Percentiles rank a stretch among this genome's conserved stretches.
phyloP scores from a whole-genome alignment of 2,329 filamentous ascomycete species.

The Fusarium palustre region DNA sequence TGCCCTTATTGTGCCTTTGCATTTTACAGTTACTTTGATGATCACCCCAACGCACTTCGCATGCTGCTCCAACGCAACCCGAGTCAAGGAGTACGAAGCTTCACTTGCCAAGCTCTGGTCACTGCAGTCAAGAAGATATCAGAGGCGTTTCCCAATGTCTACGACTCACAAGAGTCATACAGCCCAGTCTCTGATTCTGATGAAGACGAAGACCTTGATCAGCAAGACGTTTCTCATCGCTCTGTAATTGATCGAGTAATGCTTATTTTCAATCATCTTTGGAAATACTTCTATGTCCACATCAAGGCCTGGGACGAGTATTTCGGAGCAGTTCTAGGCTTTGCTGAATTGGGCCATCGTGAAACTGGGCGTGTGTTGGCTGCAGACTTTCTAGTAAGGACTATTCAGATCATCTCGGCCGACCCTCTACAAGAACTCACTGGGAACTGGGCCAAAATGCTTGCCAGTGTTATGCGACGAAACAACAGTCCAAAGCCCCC shows the following conservation, averaged over 20 bases:
- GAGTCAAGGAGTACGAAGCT: conserved; percentile 66
- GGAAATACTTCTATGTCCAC: conserved; percentile 70
- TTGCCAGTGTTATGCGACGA: conserved; percentile 64
- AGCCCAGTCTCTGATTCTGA: conserved; percentile 46
- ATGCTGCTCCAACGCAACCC: conserved; percentile 73
- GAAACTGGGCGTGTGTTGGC: conserved; percentile 71
- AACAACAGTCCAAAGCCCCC: conserved; percentile 61
- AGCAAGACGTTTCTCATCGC: not conserved
- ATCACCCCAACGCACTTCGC: conserved; percentile 68
- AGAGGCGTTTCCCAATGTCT: conserved; percentile 58
- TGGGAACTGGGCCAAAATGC: conserved; percentile 66
- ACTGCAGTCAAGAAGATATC: conserved; percentile 66
- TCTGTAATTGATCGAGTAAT: conserved; percentile 56
- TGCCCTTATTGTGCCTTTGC: conserved; percentile 67
- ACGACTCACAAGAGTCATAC: conserved; percentile 50
- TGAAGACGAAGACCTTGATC: conserved; percentile 43
- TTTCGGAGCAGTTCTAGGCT: conserved; percentile 76
- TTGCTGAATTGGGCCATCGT: conserved; percentile 69
- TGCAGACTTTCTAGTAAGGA: conserved; percentile 68
- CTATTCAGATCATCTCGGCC: conserved; percentile 70
- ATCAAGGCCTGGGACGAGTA: conserved; percentile 80
- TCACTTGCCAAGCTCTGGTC: conserved; percentile 64
- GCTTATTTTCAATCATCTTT: conserved; percentile 66
- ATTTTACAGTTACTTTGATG: conserved; percentile 70
- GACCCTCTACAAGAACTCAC: conserved; percentile 65